Conservation (phyloP, 768 basidiomycete genomes). For the Pleurotus platypus region DNA sequence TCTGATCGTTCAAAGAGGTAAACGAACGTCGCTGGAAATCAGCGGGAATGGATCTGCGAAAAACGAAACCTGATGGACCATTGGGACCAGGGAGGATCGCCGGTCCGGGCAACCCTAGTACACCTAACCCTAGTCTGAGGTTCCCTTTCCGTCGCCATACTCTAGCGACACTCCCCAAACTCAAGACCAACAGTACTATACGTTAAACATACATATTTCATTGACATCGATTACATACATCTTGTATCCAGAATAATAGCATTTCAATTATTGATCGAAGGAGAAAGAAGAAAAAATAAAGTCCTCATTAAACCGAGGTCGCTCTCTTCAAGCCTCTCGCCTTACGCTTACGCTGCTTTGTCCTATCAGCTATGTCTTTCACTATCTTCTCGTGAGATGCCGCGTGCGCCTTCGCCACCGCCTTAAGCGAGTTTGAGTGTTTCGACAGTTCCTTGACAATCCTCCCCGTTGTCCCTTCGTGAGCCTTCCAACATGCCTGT, state of each 20-base stretch:
- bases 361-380: slow-evolving; percentile 1
- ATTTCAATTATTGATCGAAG: background rate
- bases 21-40: too few species aligned
- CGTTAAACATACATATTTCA: slow-evolving; percentile 2
- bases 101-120: background rate
- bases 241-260: background rate
- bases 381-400: slow-evolving; percentile 5
- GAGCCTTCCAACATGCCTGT: slow-evolving; percentile 27
- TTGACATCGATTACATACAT: slow-evolving; percentile 6
- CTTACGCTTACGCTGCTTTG: background rate
- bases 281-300: background rate
- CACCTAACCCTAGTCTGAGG: background rate
- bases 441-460: slow-evolving; percentile 7
- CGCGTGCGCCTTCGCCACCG: background rate
- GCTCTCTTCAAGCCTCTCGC: background rate
- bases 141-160: background rate
- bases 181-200: background rate
- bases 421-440: background rate
- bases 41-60: too few species aligned
- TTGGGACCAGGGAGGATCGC: background rate
- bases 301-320: background rate
- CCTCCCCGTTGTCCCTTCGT: slow-evolving; percentile 26
- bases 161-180: background rate
- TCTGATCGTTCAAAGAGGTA: too few species aligned
- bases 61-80: too few species aligned